phyloP scores from a whole-genome alignment of 495 filamentous ascomycete species.

The Penicillium tannophilum region DNA sequence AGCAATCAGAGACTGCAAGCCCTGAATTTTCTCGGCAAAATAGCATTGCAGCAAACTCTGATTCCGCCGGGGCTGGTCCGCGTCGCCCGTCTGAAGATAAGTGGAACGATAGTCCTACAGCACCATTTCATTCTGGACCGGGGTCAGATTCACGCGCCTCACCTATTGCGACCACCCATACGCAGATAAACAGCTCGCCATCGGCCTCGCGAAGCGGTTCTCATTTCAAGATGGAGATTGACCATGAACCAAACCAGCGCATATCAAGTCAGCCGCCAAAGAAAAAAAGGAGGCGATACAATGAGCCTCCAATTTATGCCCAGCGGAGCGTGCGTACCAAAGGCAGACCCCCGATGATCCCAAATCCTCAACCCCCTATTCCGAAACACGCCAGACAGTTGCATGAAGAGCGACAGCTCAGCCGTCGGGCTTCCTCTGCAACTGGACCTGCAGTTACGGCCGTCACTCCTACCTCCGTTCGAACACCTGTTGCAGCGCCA shows the following conservation, averaged over 20 bases:
- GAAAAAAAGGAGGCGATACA: constrained; percentile 42
- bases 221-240: constrained; percentile 31
- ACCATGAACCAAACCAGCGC: constrained; percentile 19
- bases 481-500: constrained; percentile 19
- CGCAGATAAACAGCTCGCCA: constrained; percentile 39
- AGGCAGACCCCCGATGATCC: constrained; percentile 41
- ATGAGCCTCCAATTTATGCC: constrained; percentile 52
- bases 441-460: constrained; percentile 23
- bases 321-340: constrained; percentile 40
- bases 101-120: constrained; percentile 31
- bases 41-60: constrained; percentile 24
- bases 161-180: constrained; percentile 20
- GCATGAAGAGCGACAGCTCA: constrained; percentile 27
- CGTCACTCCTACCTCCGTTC: constrained; percentile 23
- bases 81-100: constrained; percentile 28
- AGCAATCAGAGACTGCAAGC: constrained; percentile 46
- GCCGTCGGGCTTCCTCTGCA: constrained; percentile 30
- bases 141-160: constrained; percentile 21
- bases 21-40: constrained; percentile 45
- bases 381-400: constrained; percentile 36
- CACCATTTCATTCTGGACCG: constrained; percentile 14
- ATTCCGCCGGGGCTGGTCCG: constrained; percentile 13
- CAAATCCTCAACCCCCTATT: constrained; percentile 37
- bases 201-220: constrained; percentile 16
- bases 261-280: constrained; percentile 34